These are phyloP conservation scores for Geosmithia putterillii DNA, from an alignment of 2,329 filamentous ascomycete genomes.

Conservation along the genomic window DNA sequence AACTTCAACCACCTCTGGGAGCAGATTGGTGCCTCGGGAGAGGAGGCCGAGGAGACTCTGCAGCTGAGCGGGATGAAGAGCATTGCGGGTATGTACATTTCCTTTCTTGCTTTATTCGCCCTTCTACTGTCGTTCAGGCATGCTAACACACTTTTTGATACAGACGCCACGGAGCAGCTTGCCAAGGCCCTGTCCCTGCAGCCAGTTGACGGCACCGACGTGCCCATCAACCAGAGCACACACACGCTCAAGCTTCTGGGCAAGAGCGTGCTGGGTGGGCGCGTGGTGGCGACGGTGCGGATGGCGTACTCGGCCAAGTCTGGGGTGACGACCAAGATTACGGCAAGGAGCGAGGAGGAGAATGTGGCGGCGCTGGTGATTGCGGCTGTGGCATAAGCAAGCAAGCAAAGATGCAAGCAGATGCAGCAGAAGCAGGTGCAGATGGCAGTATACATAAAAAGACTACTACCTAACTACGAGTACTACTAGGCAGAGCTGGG, in stretches of 20 bases:
- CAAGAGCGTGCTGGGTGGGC: constrained; percentile 84
- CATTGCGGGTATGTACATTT: constrained; percentile 61
- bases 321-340: constrained; percentile 93
- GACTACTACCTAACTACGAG: too few species aligned
- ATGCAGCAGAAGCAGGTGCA: too few species aligned
- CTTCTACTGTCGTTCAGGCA: not conserved
- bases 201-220: constrained; percentile 86
- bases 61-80: constrained; percentile 81
- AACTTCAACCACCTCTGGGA: constrained; percentile 97
- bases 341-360: constrained; percentile 83
- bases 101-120: not conserved
- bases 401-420: constrained; percentile 1
- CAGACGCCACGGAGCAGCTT: constrained; percentile 87
- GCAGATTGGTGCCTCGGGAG: constrained; percentile 76
- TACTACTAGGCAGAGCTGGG: not conserved
- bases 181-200: constrained; percentile 80
- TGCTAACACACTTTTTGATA: constrained; percentile 1
- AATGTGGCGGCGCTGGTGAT: constrained; percentile 77
- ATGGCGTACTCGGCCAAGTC: constrained; percentile 92
- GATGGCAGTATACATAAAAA: too few species aligned
- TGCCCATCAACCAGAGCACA: constrained; percentile 76
- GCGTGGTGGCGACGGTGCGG: constrained; percentile 74
- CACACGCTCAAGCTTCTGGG: constrained; percentile 93
- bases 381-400: constrained; percentile 62
- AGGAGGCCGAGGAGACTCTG: constrained; percentile 84